These are phyloP conservation scores for Schizosaccharomyces japonicus DNA, from an alignment of 805 yeast species.

Conservation along the genomic window DNA sequence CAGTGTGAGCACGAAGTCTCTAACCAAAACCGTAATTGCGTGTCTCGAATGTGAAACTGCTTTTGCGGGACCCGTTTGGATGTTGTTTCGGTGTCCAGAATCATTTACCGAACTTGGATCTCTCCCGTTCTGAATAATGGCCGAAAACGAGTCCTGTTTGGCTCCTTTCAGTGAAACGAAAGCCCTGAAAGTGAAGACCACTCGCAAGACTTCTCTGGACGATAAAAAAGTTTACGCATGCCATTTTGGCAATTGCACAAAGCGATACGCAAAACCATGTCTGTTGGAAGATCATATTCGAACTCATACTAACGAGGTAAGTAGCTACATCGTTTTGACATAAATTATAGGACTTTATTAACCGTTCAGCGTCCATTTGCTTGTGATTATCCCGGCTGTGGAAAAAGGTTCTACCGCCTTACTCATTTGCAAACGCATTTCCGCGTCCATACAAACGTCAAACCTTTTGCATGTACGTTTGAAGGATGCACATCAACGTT, in stretches of 20 bases:
- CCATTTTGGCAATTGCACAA: conserved; percentile 39
- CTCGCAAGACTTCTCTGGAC: too few species aligned
- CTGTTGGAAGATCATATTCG: conserved; percentile 60
- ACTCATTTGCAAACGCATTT: conserved; percentile 60
- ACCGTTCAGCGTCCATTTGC: conserved; percentile 52
- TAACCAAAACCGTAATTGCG: too few species aligned
- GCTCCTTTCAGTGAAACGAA: too few species aligned
- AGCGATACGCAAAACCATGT: conserved; percentile 61
- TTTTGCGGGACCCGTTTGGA: too few species aligned
- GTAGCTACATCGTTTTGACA: background rate
- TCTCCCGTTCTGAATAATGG: too few species aligned
- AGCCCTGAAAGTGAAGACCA: too few species aligned
- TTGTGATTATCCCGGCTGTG: conserved; percentile 35
- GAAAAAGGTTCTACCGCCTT: conserved; percentile 41
- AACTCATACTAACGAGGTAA: conserved; percentile 23
- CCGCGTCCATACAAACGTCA: conserved; percentile 14
- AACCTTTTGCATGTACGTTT: conserved; percentile 26
- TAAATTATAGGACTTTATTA: background rate
- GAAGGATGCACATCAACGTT: conserved; percentile 59
- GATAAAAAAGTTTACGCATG: conserved; percentile 20
- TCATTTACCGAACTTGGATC: too few species aligned
- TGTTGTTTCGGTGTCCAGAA: too few species aligned
- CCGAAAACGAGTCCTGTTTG: too few species aligned
- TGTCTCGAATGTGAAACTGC: too few species aligned
- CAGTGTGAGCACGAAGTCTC: too few species aligned